Percentiles rank a stretch among this genome's conserved stretches.
Evolutionary conservation across 306 rosid genomes (phyloP).

Genomic region (Vicia sativa): DNA sequence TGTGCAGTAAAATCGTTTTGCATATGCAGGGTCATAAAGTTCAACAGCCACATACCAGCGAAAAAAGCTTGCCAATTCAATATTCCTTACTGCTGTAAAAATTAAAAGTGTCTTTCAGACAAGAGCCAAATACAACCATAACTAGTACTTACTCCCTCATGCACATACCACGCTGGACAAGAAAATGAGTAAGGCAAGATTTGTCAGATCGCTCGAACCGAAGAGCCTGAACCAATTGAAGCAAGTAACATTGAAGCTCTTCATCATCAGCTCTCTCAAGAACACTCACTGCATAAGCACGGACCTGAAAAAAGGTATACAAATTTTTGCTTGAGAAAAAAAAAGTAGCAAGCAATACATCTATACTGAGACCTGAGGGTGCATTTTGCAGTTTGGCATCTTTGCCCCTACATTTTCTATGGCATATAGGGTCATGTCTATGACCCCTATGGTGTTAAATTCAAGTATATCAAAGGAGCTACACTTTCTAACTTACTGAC

Average conservation of each 20-base stretch:
- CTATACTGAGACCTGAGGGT: background rate
- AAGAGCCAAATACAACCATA: conserved; percentile 40
- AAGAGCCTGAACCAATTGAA: conserved; percentile 98
- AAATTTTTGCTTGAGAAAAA: conserved; percentile 5
- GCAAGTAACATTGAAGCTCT: conserved; percentile 95
- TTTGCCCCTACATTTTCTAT: conserved; percentile 20
- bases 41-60: conserved; percentile 99
- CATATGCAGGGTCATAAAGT: conserved; percentile 92
- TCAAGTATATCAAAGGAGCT: conserved; percentile 8
- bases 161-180: conserved; percentile 84
- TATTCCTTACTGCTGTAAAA: conserved; percentile 78
- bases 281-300: conserved; percentile 98
- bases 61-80: conserved; percentile 97
- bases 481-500: conserved; percentile 18
- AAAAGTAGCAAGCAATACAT: conserved; percentile 19
- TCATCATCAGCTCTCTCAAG: conserved; percentile 99
- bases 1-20: conserved; percentile 91
- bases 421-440: conserved; percentile 16
- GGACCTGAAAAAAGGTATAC: conserved; percentile 62
- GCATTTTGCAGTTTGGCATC: conserved; percentile 13
- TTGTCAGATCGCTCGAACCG: conserved; percentile 96
- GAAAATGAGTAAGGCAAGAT: conserved; percentile 89
- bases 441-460: conserved; percentile 18
- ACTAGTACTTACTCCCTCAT: conserved; percentile 38
- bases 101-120: conserved; percentile 47